phyloP scores from a whole-genome alignment of 345 rosid genomes.

The Gossypium anomalum region DNA sequence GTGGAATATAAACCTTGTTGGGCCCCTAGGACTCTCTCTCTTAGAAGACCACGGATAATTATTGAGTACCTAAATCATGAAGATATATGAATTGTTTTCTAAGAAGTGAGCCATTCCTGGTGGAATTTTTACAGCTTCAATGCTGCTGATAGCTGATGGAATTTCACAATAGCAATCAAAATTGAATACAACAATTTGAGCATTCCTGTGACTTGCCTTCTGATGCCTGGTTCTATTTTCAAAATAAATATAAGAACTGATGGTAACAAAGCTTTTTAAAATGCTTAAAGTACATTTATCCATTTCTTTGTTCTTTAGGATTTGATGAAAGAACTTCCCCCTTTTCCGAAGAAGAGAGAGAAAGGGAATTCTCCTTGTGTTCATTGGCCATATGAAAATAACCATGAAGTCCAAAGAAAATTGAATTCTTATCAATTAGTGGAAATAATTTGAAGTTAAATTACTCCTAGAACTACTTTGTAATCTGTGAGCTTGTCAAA shows the following conservation, averaged over 20 bases:
- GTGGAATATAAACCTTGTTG: background rate
- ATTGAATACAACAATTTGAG: background rate
- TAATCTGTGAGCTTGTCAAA: constrained; percentile 14
- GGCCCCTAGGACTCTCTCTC: background rate
- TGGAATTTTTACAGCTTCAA: background rate
- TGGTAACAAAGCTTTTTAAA: background rate
- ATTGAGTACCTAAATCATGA: background rate
- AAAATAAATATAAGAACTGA: background rate
- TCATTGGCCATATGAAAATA: background rate
- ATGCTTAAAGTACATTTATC: background rate
- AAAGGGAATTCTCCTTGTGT: background rate
- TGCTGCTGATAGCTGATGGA: background rate
- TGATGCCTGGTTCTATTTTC: background rate
- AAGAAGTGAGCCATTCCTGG: background rate
- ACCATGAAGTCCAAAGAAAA: background rate
- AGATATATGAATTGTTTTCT: background rate
- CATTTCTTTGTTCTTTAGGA: background rate
- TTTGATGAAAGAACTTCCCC: background rate
- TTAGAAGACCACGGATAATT: background rate
- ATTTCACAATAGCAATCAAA: background rate
- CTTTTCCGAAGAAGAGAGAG: background rate
- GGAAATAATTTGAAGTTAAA: background rate
- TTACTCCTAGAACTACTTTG: background rate
- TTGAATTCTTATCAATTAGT: background rate
- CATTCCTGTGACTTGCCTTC: background rate